Evolutionary conservation across 176 grass and related monocot genomes (phyloP), one percentile per base, ranked within the genome.

Genomic region (Neostapfia colusana): DNA sequence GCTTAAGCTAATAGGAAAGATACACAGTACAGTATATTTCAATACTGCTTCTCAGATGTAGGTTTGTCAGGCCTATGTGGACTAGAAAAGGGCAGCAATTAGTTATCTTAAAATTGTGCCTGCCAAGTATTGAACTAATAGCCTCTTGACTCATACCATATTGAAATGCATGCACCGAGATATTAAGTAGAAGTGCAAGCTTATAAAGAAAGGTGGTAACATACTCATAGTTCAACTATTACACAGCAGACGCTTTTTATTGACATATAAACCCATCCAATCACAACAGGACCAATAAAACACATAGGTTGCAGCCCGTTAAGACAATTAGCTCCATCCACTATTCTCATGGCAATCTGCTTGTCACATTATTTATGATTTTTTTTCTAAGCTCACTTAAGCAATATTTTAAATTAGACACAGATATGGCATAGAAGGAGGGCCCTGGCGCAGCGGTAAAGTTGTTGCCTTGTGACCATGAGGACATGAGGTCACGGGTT

Each of bases 401-500:
- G 54, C 10, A 45, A 41, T 53, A 81, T 73, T 63, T 70, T 67
- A 28, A 35, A 65, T 43, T 65, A 4, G 43, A 65, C n/a, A n/a
- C n/a, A n/a, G n/a, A n/a, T n/a, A n/a, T n/a, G n/a, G n/a, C n/a
- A n/a, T n/a, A n/a, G n/a, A n/a, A n/a, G n/a, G n/a, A n/a, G n/a
- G n/a, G n/a, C n/a, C n/a, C n/a, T n/a, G n/a, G n/a, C n/a, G n/a
- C n/a, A n/a, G n/a, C n/a, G n/a, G n/a, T n/a, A n/a, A n/a, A n/a
- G n/a, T n/a, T n/a, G n/a, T n/a, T n/a, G n/a, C n/a, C n/a, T n/a
- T n/a, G n/a, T n/a, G n/a, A n/a, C n/a, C n/a, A n/a, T n/a, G n/a
- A n/a, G n/a, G n/a, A n/a, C n/a, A n/a, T n/a, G n/a, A n/a, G n/a
- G n/a, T n/a, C n/a, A n/a, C n/a, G n/a, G n/a, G n/a, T n/a, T n/a